Conservation (phyloP, 23 red algal genomes). For the Chondrus crispus region DNA sequence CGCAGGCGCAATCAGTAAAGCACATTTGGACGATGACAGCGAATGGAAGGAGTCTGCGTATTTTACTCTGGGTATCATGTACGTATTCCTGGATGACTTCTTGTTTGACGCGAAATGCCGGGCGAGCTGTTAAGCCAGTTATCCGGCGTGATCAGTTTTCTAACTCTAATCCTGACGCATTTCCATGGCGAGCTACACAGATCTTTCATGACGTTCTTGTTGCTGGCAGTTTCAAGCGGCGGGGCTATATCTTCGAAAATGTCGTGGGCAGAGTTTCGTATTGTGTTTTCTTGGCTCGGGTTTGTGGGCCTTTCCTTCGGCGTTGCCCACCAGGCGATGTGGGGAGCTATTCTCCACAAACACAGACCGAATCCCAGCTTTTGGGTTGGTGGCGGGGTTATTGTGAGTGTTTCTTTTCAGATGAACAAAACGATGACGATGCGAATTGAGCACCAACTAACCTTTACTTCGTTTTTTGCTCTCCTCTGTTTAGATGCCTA, state of each 20-base stretch:
- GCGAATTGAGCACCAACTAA: background rate
- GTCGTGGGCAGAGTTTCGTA: slow-evolving; percentile 61
- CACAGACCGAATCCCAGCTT: background rate
- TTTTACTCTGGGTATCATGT: slow-evolving; percentile 29
- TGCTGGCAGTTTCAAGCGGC: slow-evolving; percentile 24
- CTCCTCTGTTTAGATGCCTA: background rate
- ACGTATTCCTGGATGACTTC: background rate
- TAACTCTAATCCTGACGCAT: background rate
- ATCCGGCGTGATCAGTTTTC: background rate
- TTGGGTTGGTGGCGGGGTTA: slow-evolving; percentile 25
- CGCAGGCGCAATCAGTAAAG: slow-evolving; percentile 19
- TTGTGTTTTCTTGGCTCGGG: slow-evolving; percentile 52
- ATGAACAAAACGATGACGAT: background rate
- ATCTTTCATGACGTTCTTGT: slow-evolving; percentile 24
- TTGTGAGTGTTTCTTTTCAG: background rate
- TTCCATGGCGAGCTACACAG: background rate
- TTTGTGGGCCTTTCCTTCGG: background rate
- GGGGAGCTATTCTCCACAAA: slow-evolving; percentile 14
- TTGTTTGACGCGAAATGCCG: too few species aligned
- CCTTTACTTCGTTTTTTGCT: background rate
- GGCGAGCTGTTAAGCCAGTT: too few species aligned
- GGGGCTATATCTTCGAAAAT: background rate
- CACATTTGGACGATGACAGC: slow-evolving; percentile 2
- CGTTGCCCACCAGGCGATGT: slow-evolving; percentile 21
- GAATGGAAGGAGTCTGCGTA: slow-evolving; percentile 23